Evolutionary conservation across 2,329 filamentous ascomycete genomes (phyloP), one percentile per base, ranked within the genome.

Genomic region (Cladosporium sp.): DNA sequence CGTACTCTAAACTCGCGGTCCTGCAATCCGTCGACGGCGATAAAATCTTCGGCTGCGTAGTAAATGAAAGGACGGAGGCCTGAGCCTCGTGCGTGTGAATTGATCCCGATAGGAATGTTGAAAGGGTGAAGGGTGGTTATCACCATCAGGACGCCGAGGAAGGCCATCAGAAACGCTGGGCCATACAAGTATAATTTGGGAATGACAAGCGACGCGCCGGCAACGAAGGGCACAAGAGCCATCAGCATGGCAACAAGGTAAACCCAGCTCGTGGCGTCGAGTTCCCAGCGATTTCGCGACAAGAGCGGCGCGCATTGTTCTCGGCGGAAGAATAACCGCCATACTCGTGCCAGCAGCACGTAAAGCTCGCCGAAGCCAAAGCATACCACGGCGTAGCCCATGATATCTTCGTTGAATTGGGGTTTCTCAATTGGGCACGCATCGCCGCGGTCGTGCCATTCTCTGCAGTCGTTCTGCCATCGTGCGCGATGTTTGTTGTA

Each of bases 1-100:
- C 62, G 59, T n/a, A 62, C 52, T 3, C 64, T 60, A 40, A 66
- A 66, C 10, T 65, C 64, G 13, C 64, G 58, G 38, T 66, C 64
- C 33, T 66, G 64, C 44, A 65, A 43, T 2, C 63, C 63, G 46
- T 66, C 64, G 1, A 66, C 64, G 2, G 64, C 64, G 43, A 66
- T 62, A 52, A 66, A 66, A 51, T 66, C 64, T 37, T 66, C 64
- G 5, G 64, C 64, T 8, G 64, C 64, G 55, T 66, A 66, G 56
- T 65, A 66, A 49, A 66, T 63, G 49, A 66, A 66, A 2, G 64
- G 64, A 28, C 63, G 58, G 14, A 66, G 52, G 7, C 49, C 46
- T 1, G 62, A 58, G 1, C 64, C 64, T 34, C 61, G 54, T 31
- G 59, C 50, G n/a, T 65, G 61, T 13, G 64, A 66, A 46, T 66